These are phyloP conservation scores for Neonectria faginata DNA, from an alignment of 2,329 filamentous ascomycete genomes.

Conservation along the genomic window DNA sequence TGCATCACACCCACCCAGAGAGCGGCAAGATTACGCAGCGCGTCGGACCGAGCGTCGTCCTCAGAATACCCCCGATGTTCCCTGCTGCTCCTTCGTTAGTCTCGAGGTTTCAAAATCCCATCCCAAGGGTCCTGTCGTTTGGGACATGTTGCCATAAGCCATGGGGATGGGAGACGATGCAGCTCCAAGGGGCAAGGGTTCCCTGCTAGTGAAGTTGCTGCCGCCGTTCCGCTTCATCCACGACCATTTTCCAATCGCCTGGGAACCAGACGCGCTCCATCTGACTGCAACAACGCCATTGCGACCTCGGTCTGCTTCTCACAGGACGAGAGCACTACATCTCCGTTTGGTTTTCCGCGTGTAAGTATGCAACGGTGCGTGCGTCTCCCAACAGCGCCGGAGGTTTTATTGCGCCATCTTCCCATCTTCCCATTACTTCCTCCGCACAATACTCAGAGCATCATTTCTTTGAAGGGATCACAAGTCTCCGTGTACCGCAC, in stretches of 20 bases:
- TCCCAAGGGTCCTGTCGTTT: conserved; percentile 31
- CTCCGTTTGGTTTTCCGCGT: neutral
- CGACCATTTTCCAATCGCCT: conserved; percentile 42
- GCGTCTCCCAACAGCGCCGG: neutral
- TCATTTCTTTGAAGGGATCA: neutral
- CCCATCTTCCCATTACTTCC: neutral
- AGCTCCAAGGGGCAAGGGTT: conserved; percentile 35
- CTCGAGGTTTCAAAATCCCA: conserved; percentile 28
- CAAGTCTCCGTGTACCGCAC: conserved; percentile 1
- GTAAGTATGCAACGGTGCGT: neutral
- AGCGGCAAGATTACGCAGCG: conserved; percentile 22
- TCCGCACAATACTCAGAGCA: neutral
- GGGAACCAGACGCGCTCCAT: conserved; percentile 38
- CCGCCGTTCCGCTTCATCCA: conserved; percentile 33
- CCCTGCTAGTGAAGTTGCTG: conserved; percentile 34
- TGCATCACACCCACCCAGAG: conserved; percentile 1
- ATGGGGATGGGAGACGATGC: conserved; percentile 35
- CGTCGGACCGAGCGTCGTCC: conserved; percentile 12
- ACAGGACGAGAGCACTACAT: conserved; percentile 10
- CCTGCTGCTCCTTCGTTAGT: neutral
- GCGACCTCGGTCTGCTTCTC: conserved; percentile 23
- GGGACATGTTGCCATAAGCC: conserved; percentile 24
- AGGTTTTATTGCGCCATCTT: neutral
- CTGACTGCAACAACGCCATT: conserved; percentile 27
- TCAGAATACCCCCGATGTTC: conserved; percentile 10